These are phyloP conservation scores for Fusarium mangiferae DNA, from an alignment of 2,329 filamentous ascomycete genomes.

Conservation along the genomic window DNA sequence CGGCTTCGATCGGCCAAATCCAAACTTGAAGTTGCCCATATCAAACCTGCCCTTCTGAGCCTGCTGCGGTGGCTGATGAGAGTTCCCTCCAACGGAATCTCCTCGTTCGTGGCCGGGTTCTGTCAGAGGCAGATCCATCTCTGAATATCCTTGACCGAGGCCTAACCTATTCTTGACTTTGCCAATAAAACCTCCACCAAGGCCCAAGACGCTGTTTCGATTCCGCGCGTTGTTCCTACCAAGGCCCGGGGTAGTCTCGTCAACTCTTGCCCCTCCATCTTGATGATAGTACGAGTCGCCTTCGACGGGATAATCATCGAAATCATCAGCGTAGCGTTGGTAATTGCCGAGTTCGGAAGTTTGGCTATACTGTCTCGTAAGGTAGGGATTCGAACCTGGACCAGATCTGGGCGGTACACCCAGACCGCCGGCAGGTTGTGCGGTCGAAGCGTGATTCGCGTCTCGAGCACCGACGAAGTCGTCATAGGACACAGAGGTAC, in stretches of 20 bases:
- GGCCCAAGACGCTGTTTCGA: slow-evolving; percentile 86
- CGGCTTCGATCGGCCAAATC: slow-evolving; percentile 83
- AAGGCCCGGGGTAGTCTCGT: slow-evolving; percentile 60
- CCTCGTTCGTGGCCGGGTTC: slow-evolving; percentile 67
- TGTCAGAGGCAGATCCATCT: slow-evolving; percentile 97
- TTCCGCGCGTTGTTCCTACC: slow-evolving; percentile 69
- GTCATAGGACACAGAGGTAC: slow-evolving; percentile 93
- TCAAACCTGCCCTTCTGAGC: slow-evolving; percentile 63
- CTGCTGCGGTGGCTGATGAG: slow-evolving; percentile 50
- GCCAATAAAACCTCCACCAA: slow-evolving; percentile 89
- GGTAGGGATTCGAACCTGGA: slow-evolving; percentile 55
- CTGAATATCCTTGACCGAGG: slow-evolving; percentile 88
- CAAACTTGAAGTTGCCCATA: slow-evolving; percentile 87
- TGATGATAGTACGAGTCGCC: slow-evolving; percentile 88
- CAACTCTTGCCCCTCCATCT: slow-evolving; percentile 69
- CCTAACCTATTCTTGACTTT: slow-evolving; percentile 90
- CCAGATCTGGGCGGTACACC: slow-evolving; percentile 28
- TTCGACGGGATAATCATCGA: slow-evolving; percentile 84
- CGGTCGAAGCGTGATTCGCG: slow-evolving; percentile 57
- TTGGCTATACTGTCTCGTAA: slow-evolving; percentile 71
- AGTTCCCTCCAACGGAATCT: slow-evolving; percentile 53
- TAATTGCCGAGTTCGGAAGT: slow-evolving; percentile 88
- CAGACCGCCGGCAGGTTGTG: slow-evolving; percentile 52
- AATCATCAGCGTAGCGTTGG: slow-evolving; percentile 87
- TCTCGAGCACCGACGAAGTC: slow-evolving; percentile 83